phyloP scores from a whole-genome alignment of 2,329 filamentous ascomycete species.

The Dactylellina haptotyla region DNA sequence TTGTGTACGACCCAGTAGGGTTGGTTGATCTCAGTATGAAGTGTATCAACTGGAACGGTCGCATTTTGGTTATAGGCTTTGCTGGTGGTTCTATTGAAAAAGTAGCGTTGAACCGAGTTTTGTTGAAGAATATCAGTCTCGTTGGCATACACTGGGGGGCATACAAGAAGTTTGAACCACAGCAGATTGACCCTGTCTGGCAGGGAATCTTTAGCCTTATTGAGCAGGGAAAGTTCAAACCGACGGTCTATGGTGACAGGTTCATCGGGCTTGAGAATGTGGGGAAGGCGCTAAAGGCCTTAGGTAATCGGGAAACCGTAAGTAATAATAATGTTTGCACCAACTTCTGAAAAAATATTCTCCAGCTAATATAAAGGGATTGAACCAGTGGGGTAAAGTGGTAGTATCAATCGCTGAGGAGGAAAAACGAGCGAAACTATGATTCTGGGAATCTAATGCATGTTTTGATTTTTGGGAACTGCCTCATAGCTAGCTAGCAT shows the following conservation, averaged over 20 bases:
- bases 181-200: constrained; percentile 79
- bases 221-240: constrained; percentile 78
- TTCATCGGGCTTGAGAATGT: constrained; percentile 85
- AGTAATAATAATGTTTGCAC: constrained; percentile 2
- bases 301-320: constrained; percentile 78
- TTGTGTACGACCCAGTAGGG: constrained; percentile 94
- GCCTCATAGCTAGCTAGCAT: too few relatives aligned
- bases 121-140: constrained; percentile 71
- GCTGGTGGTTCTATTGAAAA: constrained; percentile 88
- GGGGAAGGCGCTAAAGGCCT: constrained; percentile 76
- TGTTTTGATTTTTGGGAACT: not conserved
- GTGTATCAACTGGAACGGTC: constrained; percentile 92
- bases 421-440: constrained; percentile 63
- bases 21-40: constrained; percentile 87
- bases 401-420: constrained; percentile 84
- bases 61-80: constrained; percentile 88
- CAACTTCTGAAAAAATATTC: too few relatives aligned
- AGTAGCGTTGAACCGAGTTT: constrained; percentile 87
- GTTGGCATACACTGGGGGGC: constrained; percentile 93
- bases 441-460: not conserved
- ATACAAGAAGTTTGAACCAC: constrained; percentile 77
- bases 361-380: too few relatives aligned
- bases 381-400: constrained; percentile 82
- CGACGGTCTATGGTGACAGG: constrained; percentile 84
- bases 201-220: constrained; percentile 82